Evolutionary conservation across 2,329 filamentous ascomycete genomes (phyloP).

Genomic region (Fusarium transvaalense): DNA sequence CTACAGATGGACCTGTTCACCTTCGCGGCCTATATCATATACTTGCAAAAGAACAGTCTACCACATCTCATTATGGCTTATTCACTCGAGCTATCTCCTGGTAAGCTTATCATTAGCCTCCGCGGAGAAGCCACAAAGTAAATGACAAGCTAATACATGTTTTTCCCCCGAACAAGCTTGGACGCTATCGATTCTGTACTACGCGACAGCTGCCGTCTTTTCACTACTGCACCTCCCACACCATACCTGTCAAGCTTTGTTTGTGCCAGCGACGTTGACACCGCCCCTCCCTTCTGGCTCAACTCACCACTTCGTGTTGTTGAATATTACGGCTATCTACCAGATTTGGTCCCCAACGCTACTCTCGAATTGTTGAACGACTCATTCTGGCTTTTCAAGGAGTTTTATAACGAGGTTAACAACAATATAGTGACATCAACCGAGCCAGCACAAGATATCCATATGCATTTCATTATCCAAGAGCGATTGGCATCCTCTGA

Average conservation of each 20-base stretch:
- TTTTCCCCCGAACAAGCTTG: background rate
- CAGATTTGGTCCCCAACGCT: background rate
- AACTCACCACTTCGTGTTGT: background rate
- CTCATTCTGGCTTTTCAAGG: background rate
- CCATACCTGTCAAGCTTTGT: background rate
- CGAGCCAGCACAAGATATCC: background rate
- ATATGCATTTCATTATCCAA: background rate
- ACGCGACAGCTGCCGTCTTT: background rate
- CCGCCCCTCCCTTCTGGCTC: background rate
- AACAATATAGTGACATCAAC: background rate
- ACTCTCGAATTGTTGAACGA: background rate
- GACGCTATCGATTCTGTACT: background rate
- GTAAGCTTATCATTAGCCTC: background rate
- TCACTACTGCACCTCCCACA: background rate
- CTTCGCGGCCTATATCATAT: background rate
- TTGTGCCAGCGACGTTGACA: background rate
- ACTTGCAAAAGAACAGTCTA: background rate
- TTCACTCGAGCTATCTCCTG: background rate
- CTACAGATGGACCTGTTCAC: background rate
- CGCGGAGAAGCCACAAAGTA: background rate
- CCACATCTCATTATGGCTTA: background rate
- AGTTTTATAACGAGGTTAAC: background rate
- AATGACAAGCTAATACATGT: background rate
- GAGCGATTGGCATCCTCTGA: background rate
- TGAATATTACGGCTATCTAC: background rate